Conservation (phyloP, 805 yeast species). For the Diddensiella santjacobensis region DNA sequence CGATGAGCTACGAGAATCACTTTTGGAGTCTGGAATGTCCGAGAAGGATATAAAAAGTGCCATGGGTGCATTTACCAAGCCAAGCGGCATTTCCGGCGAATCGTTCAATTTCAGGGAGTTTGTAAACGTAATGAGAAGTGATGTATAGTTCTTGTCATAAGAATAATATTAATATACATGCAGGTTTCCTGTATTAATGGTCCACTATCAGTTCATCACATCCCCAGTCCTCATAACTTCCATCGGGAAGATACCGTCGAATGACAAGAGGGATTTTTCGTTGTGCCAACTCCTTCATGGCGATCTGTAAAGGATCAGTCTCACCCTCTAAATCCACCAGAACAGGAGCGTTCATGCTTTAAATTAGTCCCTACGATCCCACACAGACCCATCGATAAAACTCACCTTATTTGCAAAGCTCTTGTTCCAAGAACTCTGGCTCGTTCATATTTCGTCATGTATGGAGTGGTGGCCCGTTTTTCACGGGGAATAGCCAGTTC, state of each 20-base stretch:
- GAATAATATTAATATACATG: not conserved
- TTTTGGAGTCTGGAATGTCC: constrained; percentile 44
- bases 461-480: constrained; percentile 91
- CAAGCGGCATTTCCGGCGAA: constrained; percentile 52
- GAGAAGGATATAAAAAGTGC: constrained; percentile 43
- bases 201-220: constrained; percentile 96
- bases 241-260: constrained; percentile 95
- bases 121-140: constrained; percentile 31
- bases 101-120: constrained; percentile 62
- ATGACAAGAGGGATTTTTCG: constrained; percentile 92
- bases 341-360: constrained; percentile 95
- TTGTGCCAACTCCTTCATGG: constrained; percentile 94
- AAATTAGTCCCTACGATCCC: too few species aligned
- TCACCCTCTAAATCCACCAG: constrained; percentile 98
- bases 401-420: constrained; percentile 71
- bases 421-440: constrained; percentile 97
- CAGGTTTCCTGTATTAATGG: constrained; percentile 36
- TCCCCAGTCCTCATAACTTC: constrained; percentile 97
- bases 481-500: constrained; percentile 88
- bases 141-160: not conserved
- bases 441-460: constrained; percentile 97
- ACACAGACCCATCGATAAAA: too few species aligned
- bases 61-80: constrained; percentile 49
- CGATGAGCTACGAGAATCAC: constrained; percentile 46
- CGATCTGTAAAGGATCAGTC: constrained; percentile 96